These are phyloP conservation scores for Colletotrichum shisoi DNA, from an alignment of 2,329 filamentous ascomycete species.

Conservation along the genomic window DNA sequence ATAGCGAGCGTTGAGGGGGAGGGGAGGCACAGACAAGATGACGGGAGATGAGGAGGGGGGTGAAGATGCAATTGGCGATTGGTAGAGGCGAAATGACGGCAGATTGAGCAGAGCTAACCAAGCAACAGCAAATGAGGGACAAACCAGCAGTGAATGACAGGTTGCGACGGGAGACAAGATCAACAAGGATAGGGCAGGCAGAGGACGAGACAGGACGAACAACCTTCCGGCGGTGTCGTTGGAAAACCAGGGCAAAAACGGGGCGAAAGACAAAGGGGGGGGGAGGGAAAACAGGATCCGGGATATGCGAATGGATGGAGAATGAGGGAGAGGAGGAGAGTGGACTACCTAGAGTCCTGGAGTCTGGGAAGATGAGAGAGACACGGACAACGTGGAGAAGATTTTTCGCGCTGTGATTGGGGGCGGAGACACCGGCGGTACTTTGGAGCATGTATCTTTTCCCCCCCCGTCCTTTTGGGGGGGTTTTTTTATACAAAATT, in stretches of 20 bases:
- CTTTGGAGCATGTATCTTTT: constrained; percentile 9
- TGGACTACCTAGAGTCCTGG: not conserved
- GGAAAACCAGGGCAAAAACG: constrained; percentile 24
- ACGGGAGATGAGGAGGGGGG: constrained; percentile 33
- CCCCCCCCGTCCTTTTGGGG: no score
- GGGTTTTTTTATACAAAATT: no score
- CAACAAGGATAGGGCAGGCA: constrained; percentile 28
- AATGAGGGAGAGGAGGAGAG: constrained; percentile 8
- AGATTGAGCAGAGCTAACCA: constrained; percentile 33
- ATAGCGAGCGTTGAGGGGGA: constrained; percentile 15
- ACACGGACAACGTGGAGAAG: constrained; percentile 7
- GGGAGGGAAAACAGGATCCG: constrained; percentile 27
- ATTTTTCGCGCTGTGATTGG: constrained; percentile 16
- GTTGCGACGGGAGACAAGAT: constrained; percentile 4
- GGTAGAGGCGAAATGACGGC: constrained; percentile 37
- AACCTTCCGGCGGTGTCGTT: constrained; percentile 37
- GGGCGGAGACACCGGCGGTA: constrained; percentile 31
- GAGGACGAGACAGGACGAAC: constrained; percentile 37
- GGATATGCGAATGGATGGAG: constrained; percentile 14
- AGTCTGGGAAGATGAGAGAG: not conserved
- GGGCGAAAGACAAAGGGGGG: constrained; percentile 22
- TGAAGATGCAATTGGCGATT: constrained; percentile 26
- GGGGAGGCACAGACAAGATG: constrained; percentile 1
- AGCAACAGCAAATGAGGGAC: constrained; percentile 36
- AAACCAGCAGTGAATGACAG: constrained; percentile 20